Evolutionary conservation across 2,329 filamentous ascomycete species (phyloP), one percentile per base, ranked within the genome.

Genomic region (Botryotinia globosa): DNA sequence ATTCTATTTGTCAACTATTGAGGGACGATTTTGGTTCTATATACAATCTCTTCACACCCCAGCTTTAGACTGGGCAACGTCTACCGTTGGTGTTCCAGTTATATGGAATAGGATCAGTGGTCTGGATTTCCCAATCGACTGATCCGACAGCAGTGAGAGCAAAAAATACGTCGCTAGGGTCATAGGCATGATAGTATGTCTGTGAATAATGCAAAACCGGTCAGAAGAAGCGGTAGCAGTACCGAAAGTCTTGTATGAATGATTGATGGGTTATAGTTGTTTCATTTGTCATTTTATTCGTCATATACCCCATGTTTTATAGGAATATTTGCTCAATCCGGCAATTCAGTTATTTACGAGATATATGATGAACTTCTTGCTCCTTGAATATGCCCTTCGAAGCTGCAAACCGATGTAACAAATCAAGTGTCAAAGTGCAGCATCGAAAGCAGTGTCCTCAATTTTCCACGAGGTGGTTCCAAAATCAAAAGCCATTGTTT

Each of bases 61-160:
- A 32, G 1, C 37, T 6, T 56, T 16, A 61, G 34, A 61, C 54
- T 10, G 54, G 67, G 54, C 67, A 69, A 44, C 67, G 51, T 61
- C 67, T 69, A 18, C 67, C 67, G 9, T 69, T 69, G 7, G 67
- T 69, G 44, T 69, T 69, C 67, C 67, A 69, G 44, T 56, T 69
- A 32, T 74, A 70, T 20, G 72, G 71, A 73, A 76, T 45, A 29
- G 74, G 69, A 72, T 72, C 54, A 18, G 62, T 56, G 2, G 69
- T 72, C 29, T 65, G 25, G 5, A 75, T 74, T 37, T 78, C 77
- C 85, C 85, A 88, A 45, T 77, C 77, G 67, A 73, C 75, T 39
- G 75, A 75, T 22, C 76, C 75, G 5, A 77, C 73, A 6, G 75
- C 74, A 0, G 75, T 77, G 42, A 65, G 42, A 7, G 75, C 74